phyloP scores from a whole-genome alignment of 805 yeast species.

The Saturnispora saitoi region DNA sequence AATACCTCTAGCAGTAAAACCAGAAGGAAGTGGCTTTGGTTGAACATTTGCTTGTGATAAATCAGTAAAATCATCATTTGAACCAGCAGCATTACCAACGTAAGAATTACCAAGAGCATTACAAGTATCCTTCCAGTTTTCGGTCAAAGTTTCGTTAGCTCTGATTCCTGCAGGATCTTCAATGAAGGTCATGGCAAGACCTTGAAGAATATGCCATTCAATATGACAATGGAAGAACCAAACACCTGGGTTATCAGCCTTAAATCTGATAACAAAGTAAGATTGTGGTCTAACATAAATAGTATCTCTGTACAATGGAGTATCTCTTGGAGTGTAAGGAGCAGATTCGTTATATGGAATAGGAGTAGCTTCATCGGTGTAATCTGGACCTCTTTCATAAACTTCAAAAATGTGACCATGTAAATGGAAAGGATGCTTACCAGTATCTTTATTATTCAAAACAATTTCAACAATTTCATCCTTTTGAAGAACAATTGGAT shows the following conservation, averaged over 20 bases:
- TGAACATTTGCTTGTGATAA: slow-evolving; percentile 72
- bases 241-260: slow-evolving; percentile 93
- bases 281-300: slow-evolving; percentile 76
- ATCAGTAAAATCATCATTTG: slow-evolving; percentile 52
- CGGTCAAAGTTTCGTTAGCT: slow-evolving; percentile 51
- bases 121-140: slow-evolving; percentile 55
- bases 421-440: slow-evolving; percentile 95
- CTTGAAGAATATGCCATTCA: slow-evolving; percentile 97
- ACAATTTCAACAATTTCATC: slow-evolving; percentile 70
- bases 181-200: slow-evolving; percentile 69
- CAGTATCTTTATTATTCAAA: slow-evolving; percentile 79
- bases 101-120: slow-evolving; percentile 40
- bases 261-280: slow-evolving; percentile 76
- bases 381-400: slow-evolving; percentile 58
- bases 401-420: slow-evolving; percentile 92
- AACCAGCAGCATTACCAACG: slow-evolving; percentile 88
- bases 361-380: slow-evolving; percentile 46
- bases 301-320: slow-evolving; percentile 82
- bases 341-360: slow-evolving; percentile 47
- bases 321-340: slow-evolving; percentile 50
- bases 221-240: slow-evolving; percentile 99
- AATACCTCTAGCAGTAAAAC: slow-evolving; percentile 92
- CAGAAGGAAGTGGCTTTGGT: slow-evolving; percentile 58
- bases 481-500: slow-evolving; percentile 61
- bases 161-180: slow-evolving; percentile 79